Base-by-base conservation (phyloP, 2,329 filamentous ascomycete species). In the Alternaria conjuncta region DNA sequence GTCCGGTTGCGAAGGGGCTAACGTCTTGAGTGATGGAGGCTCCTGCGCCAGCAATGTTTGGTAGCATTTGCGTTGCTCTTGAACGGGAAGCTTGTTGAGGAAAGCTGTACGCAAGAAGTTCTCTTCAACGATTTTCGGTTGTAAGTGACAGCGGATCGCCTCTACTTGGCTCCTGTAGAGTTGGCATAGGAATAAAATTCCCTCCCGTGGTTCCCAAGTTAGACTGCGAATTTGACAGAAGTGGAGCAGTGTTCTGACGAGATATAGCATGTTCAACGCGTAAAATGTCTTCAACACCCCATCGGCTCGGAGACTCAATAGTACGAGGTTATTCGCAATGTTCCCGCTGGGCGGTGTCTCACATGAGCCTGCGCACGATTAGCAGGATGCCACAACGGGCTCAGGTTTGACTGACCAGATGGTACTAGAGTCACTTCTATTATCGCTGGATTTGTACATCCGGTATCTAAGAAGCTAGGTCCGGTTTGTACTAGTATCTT, bases 401-500 rank as follows among this genome's bases (percentile, higher is more conserved):
- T 13, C 26, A 8, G 2, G 41, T 20, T 25, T 6, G 11, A 59
- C 67, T 60, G 41, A 78, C 77, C 74, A 51, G 76, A 71, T 11
- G 76, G 75, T 21, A 78, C 55, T 25, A 79, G 51, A 51, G 74
- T 59, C n/a, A 79, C 63, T 55, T 78, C 76, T 23, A 79, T 68
- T 20, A 71, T 73, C 25, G 66, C 69, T 20, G 68, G 70, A 13
- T 70, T 60, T 6, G 69, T 70, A 28, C 77, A 79, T 11, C 64
- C 69, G 18, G 55, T 15, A 47, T 79, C 75, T 20, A 73, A 75
- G 53, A 70, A 71, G 15, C 67, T 63, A n/a, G 76, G 76, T 12
- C 77, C 77, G 8, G 77, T 79, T 53, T 65, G 67, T 18, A 79
- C 55, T 10, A 79, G 66, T 13, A 78, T 57, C 50, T 77, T 78